Conservation (phyloP, 1,284 basidiomycete genomes). For the Cutaneotrichosporon mucoides region DNA sequence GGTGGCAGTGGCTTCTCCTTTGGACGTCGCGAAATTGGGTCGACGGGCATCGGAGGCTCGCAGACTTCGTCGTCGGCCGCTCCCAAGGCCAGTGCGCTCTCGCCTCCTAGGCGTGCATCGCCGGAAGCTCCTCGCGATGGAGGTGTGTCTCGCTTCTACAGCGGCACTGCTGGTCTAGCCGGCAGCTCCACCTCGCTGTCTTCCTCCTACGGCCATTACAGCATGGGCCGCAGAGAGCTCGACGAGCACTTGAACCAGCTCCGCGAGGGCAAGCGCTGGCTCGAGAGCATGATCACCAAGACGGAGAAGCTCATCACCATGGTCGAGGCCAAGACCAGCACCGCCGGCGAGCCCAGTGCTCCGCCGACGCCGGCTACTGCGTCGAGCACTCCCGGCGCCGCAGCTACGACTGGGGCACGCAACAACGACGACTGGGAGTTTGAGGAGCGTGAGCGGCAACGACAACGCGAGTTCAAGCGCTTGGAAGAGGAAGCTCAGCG, state of each 20-base stretch:
- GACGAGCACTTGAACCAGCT: slow-evolving; percentile 48
- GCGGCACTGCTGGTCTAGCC: slow-evolving; percentile 4
- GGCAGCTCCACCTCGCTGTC: background rate
- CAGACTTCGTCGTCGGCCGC: slow-evolving; percentile 18
- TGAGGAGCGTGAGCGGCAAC: slow-evolving; percentile 40
- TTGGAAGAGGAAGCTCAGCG: slow-evolving; percentile 40
- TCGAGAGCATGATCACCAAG: slow-evolving; percentile 44
- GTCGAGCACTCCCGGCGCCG: background rate
- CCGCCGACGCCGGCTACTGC: background rate
- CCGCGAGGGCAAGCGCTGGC: slow-evolving; percentile 47
- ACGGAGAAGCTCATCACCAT: slow-evolving; percentile 46
- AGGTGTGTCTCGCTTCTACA: slow-evolving; percentile 16
- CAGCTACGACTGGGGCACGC: background rate
- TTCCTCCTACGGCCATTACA: slow-evolving; percentile 29
- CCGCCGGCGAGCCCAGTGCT: slow-evolving; percentile 1
- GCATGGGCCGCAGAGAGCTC: slow-evolving; percentile 42
- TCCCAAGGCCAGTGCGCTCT: slow-evolving; percentile 16
- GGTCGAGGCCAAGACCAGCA: slow-evolving; percentile 41
- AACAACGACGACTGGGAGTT: slow-evolving; percentile 37
- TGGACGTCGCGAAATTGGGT: slow-evolving; percentile 26
- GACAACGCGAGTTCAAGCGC: slow-evolving; percentile 39
- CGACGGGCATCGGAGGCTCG: background rate
- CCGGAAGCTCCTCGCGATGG: slow-evolving; percentile 28
- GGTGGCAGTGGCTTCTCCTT: slow-evolving; percentile 23
- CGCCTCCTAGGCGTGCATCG: slow-evolving; percentile 28